Conservation (phyloP, 768 basidiomycete genomes). For the Mycena crocata region DNA sequence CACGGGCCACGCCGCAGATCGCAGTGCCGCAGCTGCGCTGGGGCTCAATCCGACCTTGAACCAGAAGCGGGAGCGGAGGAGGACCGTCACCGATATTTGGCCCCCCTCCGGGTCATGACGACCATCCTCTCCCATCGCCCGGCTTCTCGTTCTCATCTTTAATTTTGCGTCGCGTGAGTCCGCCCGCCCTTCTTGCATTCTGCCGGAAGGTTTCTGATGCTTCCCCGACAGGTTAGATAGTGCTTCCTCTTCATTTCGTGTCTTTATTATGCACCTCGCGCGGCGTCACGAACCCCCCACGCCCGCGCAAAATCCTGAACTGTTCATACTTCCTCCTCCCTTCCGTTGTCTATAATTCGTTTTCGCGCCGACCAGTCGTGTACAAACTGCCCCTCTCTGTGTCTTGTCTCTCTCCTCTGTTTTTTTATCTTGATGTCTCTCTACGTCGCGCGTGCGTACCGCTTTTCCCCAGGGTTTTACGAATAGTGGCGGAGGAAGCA, state of each 20-base stretch:
- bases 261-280: constrained; percentile 19
- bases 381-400: constrained; percentile 19
- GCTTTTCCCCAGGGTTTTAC: constrained; percentile 23
- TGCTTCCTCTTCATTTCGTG: constrained; percentile 12
- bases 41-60: constrained; percentile 32
- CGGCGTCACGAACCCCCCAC: neutral
- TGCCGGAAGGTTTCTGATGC: neutral
- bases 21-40: constrained; percentile 52
- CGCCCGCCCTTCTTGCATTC: neutral
- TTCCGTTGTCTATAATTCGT: constrained; percentile 24
- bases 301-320: constrained; percentile 16
- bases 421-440: constrained; percentile 32
- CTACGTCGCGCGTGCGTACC: constrained; percentile 13
- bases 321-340: constrained; percentile 23
- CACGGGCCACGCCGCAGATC: constrained; percentile 51
- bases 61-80: constrained; percentile 51
- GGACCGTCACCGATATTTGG: constrained; percentile 62
- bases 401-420: constrained; percentile 14
- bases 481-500: constrained; percentile 23
- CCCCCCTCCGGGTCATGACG: constrained; percentile 36
- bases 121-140: neutral
- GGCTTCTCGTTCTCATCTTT: constrained; percentile 23
- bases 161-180: constrained; percentile 30
- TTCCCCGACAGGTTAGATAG: constrained; percentile 9
- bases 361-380: constrained; percentile 14